Evolutionary conservation across 2,329 filamentous ascomycete species (phyloP), one percentile per base, ranked within the genome.

Genomic region (Aspergillus pseudonomiae): DNA sequence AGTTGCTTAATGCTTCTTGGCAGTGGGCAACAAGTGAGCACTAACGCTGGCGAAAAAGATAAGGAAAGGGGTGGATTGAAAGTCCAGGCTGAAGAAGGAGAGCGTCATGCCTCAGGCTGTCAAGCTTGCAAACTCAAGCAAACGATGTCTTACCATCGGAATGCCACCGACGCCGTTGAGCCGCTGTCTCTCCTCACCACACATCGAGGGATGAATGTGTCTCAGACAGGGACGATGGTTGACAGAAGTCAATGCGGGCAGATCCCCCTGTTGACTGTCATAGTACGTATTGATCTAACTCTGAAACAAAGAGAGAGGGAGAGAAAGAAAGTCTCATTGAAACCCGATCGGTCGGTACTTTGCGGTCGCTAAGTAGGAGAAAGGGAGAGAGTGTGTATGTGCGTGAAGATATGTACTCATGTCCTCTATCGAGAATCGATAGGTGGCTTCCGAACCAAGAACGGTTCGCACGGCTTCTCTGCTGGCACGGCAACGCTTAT

Each of bases 401-500:
- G 6, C 21, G 19, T n/a, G 7, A 43, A 9, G 19, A 6, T 41
- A 41, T 41, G 36, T 19, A 4, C 32, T 34, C 4, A 41, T 19
- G 6, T 7, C 39, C 16, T 6, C 39, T 16, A 50, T 50, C 24
- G 16, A 32, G 19, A 9, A 52, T 55, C 6, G 14, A 55, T 55
- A 6, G 24, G 21, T 39, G 14, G 32, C 21, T 39, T 53, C 16
- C 16, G 21, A 26, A 10, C 21, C 32, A 39, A 28, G 39, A 16
- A 16, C n/a, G 16, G 52, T 9, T 36, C 30, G 48, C 45, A 14
- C 1, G 52, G 34, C 52, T 39, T 32, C 32, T 19, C 46, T 41
- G 48, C 46, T 59, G 57, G 57, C 57, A 59, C 36, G 57, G 57
- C 57, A 59, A 59, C 57, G n/a, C 28, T 30, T 48, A 10, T 28